Conservation (phyloP, 345 rosid species). For the Melaleuca quinquenervia region DNA sequence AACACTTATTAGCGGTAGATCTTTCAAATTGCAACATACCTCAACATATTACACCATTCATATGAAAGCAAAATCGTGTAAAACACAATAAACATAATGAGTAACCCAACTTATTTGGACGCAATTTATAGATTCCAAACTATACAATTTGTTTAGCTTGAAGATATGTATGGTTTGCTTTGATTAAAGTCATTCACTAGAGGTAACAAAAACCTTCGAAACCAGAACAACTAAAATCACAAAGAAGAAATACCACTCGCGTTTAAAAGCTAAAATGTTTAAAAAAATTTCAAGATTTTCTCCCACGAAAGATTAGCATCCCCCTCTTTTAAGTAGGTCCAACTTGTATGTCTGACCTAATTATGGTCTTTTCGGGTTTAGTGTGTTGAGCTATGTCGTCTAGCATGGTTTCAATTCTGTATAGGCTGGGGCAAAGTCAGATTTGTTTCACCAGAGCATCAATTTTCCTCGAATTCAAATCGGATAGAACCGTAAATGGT, state of each 20-base stretch:
- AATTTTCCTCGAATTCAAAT: fast-evolving
- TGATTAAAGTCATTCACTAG: too few relatives aligned
- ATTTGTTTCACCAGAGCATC: neutral
- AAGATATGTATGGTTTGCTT: too few relatives aligned
- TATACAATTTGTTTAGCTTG: neutral
- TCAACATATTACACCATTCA: neutral
- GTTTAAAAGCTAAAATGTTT: neutral
- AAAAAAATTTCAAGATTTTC: neutral
- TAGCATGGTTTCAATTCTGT: neutral
- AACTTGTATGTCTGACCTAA: neutral
- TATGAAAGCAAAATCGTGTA: neutral
- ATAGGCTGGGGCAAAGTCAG: fast-evolving
- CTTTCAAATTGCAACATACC: neutral
- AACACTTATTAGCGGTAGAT: neutral
- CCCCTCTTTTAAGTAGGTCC: neutral
- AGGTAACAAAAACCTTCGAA: too few relatives aligned
- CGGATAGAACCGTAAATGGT: neutral
- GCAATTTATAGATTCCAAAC: neutral
- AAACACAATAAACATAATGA: neutral
- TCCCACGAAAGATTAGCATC: neutral
- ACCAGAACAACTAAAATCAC: too few relatives aligned
- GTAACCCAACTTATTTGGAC: neutral
- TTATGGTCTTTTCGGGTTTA: neutral
- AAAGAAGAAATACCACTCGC: neutral
- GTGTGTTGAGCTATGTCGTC: neutral